phyloP scores from a whole-genome alignment of 2,329 filamentous ascomycete genomes.

The Aspergillus clavatus region DNA sequence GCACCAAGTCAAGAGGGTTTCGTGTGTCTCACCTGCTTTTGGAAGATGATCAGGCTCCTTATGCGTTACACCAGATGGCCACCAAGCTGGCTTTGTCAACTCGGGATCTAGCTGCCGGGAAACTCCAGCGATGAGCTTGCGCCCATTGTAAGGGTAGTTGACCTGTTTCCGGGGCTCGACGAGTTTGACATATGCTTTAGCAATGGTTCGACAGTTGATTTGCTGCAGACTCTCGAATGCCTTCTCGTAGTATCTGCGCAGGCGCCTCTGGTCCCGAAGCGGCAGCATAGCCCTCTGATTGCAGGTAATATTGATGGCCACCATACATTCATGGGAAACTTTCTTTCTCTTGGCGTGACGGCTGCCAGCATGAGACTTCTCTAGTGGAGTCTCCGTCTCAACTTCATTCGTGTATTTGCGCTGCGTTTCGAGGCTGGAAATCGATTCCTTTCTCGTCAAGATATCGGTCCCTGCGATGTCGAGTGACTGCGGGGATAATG shows the following conservation, averaged over 20 bases:
- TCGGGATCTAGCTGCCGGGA: conserved; percentile 31
- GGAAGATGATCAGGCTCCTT: conserved; percentile 32
- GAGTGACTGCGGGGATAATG: conserved; percentile 15
- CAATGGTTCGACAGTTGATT: conserved; percentile 33
- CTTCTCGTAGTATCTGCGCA: conserved; percentile 31
- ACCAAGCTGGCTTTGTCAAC: conserved; percentile 32
- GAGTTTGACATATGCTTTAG: conserved; percentile 35
- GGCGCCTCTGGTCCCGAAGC: conserved; percentile 19
- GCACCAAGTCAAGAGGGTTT: neutral
- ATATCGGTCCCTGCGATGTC: conserved; percentile 1
- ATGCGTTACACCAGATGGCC: conserved; percentile 30
- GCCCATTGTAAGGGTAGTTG: conserved; percentile 34
- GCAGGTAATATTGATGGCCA: conserved; percentile 20
- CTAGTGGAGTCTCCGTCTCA: conserved; percentile 2
- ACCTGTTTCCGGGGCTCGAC: conserved; percentile 35
- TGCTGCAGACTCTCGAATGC: conserved; percentile 32
- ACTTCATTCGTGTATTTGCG: neutral
- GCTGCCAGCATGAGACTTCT: conserved; percentile 5
- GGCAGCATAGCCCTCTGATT: conserved; percentile 23
- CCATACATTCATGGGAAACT: conserved; percentile 16
- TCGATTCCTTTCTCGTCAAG: conserved; percentile 3
- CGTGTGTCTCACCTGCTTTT: conserved; percentile 22
- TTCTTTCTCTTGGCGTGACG: conserved; percentile 14
- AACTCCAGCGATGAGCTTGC: conserved; percentile 26
- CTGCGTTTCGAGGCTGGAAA: conserved; percentile 9